These are phyloP conservation scores for Dittrichia graveolens DNA, from an alignment of 129 eudicot genomes.

Conservation along the genomic window DNA sequence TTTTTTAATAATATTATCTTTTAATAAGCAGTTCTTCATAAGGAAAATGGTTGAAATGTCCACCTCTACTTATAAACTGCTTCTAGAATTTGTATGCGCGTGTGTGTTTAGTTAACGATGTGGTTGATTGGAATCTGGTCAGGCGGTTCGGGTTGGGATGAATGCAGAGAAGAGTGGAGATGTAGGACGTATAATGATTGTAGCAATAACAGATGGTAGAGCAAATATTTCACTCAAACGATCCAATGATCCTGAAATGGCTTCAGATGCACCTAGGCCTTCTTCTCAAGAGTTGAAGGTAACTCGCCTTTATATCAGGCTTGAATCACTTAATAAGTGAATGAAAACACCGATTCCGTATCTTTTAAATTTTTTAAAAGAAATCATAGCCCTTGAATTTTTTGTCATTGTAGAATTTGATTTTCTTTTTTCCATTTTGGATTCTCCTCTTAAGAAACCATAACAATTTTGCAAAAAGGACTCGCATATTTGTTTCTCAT, in stretches of 20 bases:
- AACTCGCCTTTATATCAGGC: background rate
- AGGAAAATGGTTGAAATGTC: background rate
- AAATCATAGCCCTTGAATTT: background rate
- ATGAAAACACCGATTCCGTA: background rate
- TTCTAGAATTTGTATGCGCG: background rate
- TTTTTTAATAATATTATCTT: background rate
- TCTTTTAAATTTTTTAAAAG: no score
- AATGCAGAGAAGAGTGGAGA: constrained; percentile 99
- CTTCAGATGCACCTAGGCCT: constrained; percentile 76
- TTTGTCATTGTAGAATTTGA: background rate
- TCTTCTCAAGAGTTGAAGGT: constrained; percentile 87
- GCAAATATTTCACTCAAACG: constrained; percentile 93
- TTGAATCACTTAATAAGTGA: background rate
- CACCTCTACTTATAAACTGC: background rate
- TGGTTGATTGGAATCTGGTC: constrained; percentile 17
- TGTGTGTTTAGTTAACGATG: background rate
- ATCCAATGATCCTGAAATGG: constrained; percentile 83
- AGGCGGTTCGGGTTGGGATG: constrained; percentile 96
- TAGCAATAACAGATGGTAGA: constrained; percentile 94
- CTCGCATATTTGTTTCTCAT: no score
- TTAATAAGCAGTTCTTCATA: background rate
- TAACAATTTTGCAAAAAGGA: no score
- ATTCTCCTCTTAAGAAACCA: background rate
- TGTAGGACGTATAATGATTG: constrained; percentile 97
- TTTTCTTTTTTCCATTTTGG: background rate